These are phyloP conservation scores for Brasilioporus rufonigricans DNA, from an alignment of 768 basidiomycete species.

Conservation along the genomic window DNA sequence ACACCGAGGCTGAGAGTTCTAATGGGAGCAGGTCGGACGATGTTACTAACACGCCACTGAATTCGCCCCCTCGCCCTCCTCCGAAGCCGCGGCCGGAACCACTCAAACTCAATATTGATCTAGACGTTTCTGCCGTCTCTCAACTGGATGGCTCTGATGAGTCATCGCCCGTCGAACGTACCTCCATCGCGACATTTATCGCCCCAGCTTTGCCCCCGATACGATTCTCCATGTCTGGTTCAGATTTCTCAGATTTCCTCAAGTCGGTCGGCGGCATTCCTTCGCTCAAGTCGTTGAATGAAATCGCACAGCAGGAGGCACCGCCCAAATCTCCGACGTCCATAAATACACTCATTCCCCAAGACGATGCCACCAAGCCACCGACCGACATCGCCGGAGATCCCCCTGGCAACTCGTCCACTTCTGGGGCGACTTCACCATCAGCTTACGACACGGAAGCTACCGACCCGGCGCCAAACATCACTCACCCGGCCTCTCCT, in stretches of 20 bases:
- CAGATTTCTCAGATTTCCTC: conserved; percentile 78
- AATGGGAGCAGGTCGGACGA: conserved; percentile 35
- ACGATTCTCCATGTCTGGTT: conserved; percentile 81
- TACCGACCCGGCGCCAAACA: conserved; percentile 12
- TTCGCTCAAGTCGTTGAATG: conserved; percentile 45
- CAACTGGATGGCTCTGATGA: conserved; percentile 49
- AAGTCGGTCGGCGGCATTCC: conserved; percentile 53
- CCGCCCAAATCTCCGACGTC: conserved; percentile 21
- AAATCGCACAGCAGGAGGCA: conserved; percentile 43
- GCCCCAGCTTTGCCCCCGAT: conserved; percentile 88
- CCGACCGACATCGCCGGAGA: background rate
- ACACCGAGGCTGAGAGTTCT: conserved; percentile 59
- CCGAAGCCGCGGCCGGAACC: conserved; percentile 39
- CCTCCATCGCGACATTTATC: conserved; percentile 73
- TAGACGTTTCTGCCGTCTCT: conserved; percentile 15
- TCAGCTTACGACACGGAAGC: conserved; percentile 5
- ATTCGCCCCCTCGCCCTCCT: conserved; percentile 42
- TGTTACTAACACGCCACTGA: conserved; percentile 18
- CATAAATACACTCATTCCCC: conserved; percentile 14
- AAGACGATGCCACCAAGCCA: background rate
- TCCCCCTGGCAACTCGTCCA: background rate
- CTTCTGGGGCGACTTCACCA: background rate
- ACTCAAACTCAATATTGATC: conserved; percentile 26
- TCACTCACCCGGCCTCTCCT: conserved; percentile 12
- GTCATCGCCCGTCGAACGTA: conserved; percentile 62